Conservation (phyloP, 768 basidiomycete species). For the Suillus subluteus region DNA sequence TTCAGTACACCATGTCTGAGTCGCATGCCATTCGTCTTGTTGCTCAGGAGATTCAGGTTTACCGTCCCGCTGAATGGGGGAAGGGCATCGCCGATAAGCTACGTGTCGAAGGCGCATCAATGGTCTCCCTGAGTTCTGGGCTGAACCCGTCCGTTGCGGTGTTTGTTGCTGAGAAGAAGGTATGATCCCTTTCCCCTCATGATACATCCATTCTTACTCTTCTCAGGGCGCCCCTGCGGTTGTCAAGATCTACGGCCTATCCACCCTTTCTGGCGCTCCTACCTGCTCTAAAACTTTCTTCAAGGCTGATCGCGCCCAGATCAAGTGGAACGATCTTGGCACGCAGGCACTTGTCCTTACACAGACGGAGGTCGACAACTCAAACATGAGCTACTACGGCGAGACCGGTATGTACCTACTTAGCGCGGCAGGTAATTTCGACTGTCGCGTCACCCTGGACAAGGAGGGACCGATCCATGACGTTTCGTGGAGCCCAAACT, state of each 20-base stretch:
- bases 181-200: not conserved
- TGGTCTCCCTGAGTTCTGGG: slow-evolving; percentile 78
- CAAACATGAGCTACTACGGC: slow-evolving; percentile 97
- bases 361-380: slow-evolving; percentile 95
- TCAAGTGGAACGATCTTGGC: slow-evolving; percentile 97
- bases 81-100: slow-evolving; percentile 83
- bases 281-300: slow-evolving; percentile 93
- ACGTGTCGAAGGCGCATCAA: slow-evolving; percentile 81
- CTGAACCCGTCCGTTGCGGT: slow-evolving; percentile 88
- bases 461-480: slow-evolving; percentile 99
- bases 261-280: slow-evolving; percentile 60
- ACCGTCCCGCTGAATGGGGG: slow-evolving; percentile 76
- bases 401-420: slow-evolving; percentile 80
- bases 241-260: slow-evolving; percentile 81
- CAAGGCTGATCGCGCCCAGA: slow-evolving; percentile 83
- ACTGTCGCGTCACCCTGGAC: slow-evolving; percentile 85
- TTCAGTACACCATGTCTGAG: slow-evolving; percentile 91
- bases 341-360: slow-evolving; percentile 91
- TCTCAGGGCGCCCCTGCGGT: slow-evolving; percentile 82
- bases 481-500: slow-evolving; percentile 94
- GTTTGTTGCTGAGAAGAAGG: slow-evolving; percentile 4
- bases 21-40: slow-evolving; percentile 84
- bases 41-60: slow-evolving; percentile 82
- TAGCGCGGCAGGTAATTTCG: slow-evolving; percentile 90
- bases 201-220: not conserved